A percentile compares a stretch with the other conserved stretches of the same genome.
Conservation (phyloP, 495 filamentous ascomycete species). For the Neurospora sp. region DNA sequence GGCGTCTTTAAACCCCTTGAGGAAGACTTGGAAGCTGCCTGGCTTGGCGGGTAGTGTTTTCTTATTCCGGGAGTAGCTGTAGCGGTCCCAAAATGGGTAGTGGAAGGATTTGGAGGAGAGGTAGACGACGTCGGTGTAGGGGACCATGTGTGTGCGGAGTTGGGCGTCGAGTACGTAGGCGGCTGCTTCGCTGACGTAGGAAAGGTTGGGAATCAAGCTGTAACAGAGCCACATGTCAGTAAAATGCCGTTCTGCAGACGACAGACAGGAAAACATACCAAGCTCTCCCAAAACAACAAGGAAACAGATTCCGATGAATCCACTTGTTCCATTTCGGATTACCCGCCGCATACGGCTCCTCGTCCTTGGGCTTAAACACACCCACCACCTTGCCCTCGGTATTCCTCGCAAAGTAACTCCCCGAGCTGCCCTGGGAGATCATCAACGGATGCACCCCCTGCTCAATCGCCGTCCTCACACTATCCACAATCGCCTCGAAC, state of each 20-base stretch:
- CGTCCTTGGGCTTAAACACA: slow-evolving; percentile 98
- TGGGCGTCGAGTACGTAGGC: slow-evolving; percentile 90
- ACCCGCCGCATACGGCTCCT: slow-evolving; percentile 88
- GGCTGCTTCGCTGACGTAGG: slow-evolving; percentile 95
- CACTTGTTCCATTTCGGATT: slow-evolving; percentile 96
- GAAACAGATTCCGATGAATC: slow-evolving; percentile 90
- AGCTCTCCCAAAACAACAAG: slow-evolving; percentile 90
- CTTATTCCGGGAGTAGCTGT: slow-evolving; percentile 75
- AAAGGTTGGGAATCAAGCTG: slow-evolving; percentile 92
- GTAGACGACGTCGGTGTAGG: slow-evolving; percentile 90
- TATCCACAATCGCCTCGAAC: slow-evolving; percentile 85
- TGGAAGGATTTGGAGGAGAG: slow-evolving; percentile 95
- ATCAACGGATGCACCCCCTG: slow-evolving; percentile 87
- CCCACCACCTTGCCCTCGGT: slow-evolving; percentile 86
- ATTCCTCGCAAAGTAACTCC: slow-evolving; percentile 94
- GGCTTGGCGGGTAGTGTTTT: slow-evolving; percentile 85
- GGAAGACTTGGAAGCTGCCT: slow-evolving; percentile 94
- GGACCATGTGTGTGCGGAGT: slow-evolving; percentile 83
- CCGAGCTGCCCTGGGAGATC: slow-evolving; percentile 94
- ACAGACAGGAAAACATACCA: slow-evolving; percentile 42
- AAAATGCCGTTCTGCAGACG: neutral
- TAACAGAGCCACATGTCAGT: slow-evolving; percentile 5
- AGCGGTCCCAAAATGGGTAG: slow-evolving; percentile 93
- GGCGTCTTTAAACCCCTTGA: slow-evolving; percentile 93
- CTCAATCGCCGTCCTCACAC: slow-evolving; percentile 80